These are phyloP conservation scores for Leucaena leucocephala DNA, from an alignment of 306 rosid species.

Conservation along the genomic window DNA sequence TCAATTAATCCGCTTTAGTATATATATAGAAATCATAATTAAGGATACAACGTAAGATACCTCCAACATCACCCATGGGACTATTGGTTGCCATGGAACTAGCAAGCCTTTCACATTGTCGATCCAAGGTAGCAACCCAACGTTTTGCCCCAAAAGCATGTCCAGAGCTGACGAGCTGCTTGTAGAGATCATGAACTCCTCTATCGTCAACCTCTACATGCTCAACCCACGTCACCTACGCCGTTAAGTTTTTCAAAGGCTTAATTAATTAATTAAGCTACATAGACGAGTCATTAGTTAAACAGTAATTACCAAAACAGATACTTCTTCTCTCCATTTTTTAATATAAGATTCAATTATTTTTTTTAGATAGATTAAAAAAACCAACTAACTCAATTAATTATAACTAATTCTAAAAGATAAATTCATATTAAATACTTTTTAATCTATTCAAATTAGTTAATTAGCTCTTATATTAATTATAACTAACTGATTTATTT, in stretches of 20 bases:
- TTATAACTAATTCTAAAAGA: too few species aligned
- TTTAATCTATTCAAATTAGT: too few species aligned
- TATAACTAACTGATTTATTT: too few species aligned
- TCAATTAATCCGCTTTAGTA: neutral
- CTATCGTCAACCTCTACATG: slow-evolving; percentile 93
- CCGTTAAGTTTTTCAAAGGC: neutral
- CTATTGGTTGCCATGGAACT: slow-evolving; percentile 86
- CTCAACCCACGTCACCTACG: slow-evolving; percentile 91
- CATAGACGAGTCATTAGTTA: neutral
- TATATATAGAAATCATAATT: neutral
- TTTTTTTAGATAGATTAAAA: too few species aligned
- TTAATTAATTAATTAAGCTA: neutral
- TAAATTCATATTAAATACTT: too few species aligned
- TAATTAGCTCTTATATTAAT: too few species aligned
- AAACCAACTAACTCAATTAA: too few species aligned
- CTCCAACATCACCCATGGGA: slow-evolving; percentile 87
- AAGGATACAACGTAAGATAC: slow-evolving; percentile 43
- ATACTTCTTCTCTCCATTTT: too few species aligned
- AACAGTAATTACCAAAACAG: neutral
- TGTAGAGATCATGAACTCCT: slow-evolving; percentile 90
- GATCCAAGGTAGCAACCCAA: slow-evolving; percentile 88
- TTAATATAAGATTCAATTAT: too few species aligned
- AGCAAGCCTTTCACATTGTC: slow-evolving; percentile 97
- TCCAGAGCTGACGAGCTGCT: slow-evolving; percentile 89
- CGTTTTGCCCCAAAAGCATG: slow-evolving; percentile 96